Conservation (phyloP, 805 yeast genomes). For the Candida sanyiensis region DNA sequence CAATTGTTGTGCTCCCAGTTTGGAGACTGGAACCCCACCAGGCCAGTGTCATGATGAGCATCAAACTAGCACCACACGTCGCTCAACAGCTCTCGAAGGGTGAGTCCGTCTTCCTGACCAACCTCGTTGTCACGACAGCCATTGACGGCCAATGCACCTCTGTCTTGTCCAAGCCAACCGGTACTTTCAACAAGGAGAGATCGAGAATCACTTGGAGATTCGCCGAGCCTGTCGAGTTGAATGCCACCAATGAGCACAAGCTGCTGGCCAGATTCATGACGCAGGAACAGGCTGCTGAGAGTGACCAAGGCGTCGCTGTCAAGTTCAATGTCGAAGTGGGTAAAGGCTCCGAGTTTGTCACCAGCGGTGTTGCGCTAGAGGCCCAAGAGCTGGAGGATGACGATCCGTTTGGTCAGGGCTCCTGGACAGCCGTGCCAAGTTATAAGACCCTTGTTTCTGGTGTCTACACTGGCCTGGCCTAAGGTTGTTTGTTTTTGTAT, state of each 20-base stretch:
- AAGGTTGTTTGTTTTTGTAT: neutral
- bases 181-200: constrained; percentile 81
- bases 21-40: constrained; percentile 89
- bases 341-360: constrained; percentile 40
- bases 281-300: constrained; percentile 62
- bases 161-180: constrained; percentile 89
- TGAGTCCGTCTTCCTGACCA: constrained; percentile 33
- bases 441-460: constrained; percentile 34
- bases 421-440: constrained; percentile 31
- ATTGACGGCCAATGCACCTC: constrained; percentile 58
- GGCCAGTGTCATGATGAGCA: constrained; percentile 75
- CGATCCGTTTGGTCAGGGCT: constrained; percentile 34
- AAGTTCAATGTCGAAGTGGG: constrained; percentile 47
- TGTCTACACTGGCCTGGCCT: constrained; percentile 28
- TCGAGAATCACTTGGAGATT: constrained; percentile 85
- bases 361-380: constrained; percentile 36
- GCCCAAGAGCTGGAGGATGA: constrained; percentile 31
- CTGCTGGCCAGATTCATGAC: constrained; percentile 85
- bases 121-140: constrained; percentile 41
- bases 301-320: constrained; percentile 66
- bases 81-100: constrained; percentile 30
- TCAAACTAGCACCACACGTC: constrained; percentile 49
- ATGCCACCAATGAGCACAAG: constrained; percentile 46
- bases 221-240: constrained; percentile 35
- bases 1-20: constrained; percentile 68